Evolutionary conservation across 371 early-diverging fungal species (phyloP).

Genomic region (Saksenaea oblongispora): DNA sequence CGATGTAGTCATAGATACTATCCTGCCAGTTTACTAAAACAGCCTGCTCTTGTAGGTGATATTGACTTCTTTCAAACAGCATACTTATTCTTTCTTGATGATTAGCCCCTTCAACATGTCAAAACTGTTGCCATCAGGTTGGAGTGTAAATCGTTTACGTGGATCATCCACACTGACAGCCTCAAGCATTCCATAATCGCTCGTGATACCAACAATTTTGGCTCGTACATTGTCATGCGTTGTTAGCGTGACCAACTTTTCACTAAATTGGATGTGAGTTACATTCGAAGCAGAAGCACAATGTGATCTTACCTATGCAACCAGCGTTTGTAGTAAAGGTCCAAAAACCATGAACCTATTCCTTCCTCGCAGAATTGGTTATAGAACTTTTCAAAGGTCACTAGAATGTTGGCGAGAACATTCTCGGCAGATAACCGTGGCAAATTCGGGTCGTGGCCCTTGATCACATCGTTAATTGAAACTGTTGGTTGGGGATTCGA

Average conservation of each 20-base stretch:
- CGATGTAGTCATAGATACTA: too few species aligned
- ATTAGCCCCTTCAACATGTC: slow-evolving; percentile 94
- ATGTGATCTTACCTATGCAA: slow-evolving; percentile 68
- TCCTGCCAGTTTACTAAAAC: too few species aligned
- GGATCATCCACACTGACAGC: slow-evolving; percentile 62
- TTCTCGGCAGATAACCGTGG: slow-evolving; percentile 66
- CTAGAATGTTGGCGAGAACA: slow-evolving; percentile 72
- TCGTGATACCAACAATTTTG: slow-evolving; percentile 76
- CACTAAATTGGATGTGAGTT: slow-evolving; percentile 19
- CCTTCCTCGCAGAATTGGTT: slow-evolving; percentile 65
- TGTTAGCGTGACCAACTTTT: slow-evolving; percentile 72
- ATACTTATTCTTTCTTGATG: slow-evolving; percentile 57
- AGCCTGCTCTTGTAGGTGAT: too few species aligned
- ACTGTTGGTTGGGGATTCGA: slow-evolving; percentile 81
- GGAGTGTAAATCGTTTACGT: slow-evolving; percentile 64
- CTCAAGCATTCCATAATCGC: slow-evolving; percentile 74
- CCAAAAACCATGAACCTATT: slow-evolving; percentile 70
- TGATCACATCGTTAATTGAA: slow-evolving; percentile 80
- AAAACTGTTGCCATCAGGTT: slow-evolving; percentile 96
- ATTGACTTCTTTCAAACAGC: background rate
- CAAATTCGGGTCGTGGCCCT: slow-evolving; percentile 43
- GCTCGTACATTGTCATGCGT: slow-evolving; percentile 60
- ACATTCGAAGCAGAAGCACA: background rate
- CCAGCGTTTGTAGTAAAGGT: slow-evolving; percentile 82
- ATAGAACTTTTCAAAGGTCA: slow-evolving; percentile 76